Evolutionary conservation across 306 rosid genomes (phyloP), one percentile per base, ranked within the genome.

Genomic region (Boehmeria nivea): DNA sequence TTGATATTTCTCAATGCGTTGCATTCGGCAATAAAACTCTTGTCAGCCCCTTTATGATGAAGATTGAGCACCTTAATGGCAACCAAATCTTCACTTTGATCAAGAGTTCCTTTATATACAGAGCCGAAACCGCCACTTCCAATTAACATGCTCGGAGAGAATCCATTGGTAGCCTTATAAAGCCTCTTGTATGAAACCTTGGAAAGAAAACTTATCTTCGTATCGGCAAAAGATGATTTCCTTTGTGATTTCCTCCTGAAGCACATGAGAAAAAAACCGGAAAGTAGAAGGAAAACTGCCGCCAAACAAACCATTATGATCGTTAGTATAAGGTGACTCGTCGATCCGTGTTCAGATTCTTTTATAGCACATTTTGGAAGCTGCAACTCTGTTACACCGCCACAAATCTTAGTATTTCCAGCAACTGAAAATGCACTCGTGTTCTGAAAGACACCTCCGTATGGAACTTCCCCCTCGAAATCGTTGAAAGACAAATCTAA

Each of bases 381-480:
- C 13, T 19, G 22, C 50, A 44, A 44, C 3, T 44, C 19, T 2
- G 50, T 2, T 2, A 46, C 19, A 14, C 64, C 45, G 0, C 77
- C 77, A 27, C 72, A 72, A 13, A 65, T 67, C 51, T 59, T 54
- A 1, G 34, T 0, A 60, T 72, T 72, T 47, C 64, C 68, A 0
- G 1, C 2, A 13, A 65, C 3, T 8, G 25, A 54, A 19, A 49
- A 8, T 25, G 8, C 21, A 7, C 57, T 75, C 6, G 39, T 34
- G 50, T 78, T 76, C 21, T 1, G 2, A 11, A 82, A 78, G 2
- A 53, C 66, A 9, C 82, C 84, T 37, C 45, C 4, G 0, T 39
- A 66, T 57, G 72, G 76, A 0, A 82, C 82, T 40, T 66, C 72
- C 0, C 88, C 84, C 0, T 64, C 78, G 17, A 78, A 38, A 33